phyloP scores from a whole-genome alignment of 2,329 filamentous ascomycete species.

The Dactylellina cionopaga region DNA sequence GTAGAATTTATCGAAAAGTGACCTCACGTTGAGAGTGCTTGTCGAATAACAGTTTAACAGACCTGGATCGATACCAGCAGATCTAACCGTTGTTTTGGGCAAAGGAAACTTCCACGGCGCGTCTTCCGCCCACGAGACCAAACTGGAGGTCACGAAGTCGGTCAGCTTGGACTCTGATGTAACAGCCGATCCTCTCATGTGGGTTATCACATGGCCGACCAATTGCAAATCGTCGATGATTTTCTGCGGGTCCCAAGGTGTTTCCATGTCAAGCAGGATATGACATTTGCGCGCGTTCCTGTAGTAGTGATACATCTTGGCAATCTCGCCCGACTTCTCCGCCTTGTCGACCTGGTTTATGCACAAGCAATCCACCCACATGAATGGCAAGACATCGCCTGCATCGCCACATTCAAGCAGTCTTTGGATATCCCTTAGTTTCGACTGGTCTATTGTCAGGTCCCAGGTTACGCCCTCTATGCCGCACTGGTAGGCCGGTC shows the following conservation, averaged over 20 bases:
- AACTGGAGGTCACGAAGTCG: conserved; percentile 48
- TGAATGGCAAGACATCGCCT: conserved; percentile 35
- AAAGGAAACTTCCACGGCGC: conserved; percentile 1
- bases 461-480: conserved; percentile 9
- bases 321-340: conserved; percentile 46
- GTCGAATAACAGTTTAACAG: conserved; percentile 18
- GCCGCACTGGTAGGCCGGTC: conserved; percentile 3
- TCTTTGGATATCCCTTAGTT: conserved; percentile 1
- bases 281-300: conserved; percentile 54
- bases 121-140: conserved; percentile 11
- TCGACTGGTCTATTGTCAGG: neutral
- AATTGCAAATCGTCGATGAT: conserved; percentile 59
- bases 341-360: conserved; percentile 54
- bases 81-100: neutral
- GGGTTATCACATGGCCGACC: conserved; percentile 57
- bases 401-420: neutral
- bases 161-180: conserved; percentile 55
- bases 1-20: conserved; percentile 56
- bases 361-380: conserved; percentile 56
- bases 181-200: conserved; percentile 55
- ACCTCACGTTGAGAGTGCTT: neutral
- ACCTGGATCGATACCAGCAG: conserved; percentile 6
- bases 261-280: conserved; percentile 59
- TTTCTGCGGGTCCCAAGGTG: conserved; percentile 58
- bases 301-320: conserved; percentile 55